phyloP scores from a whole-genome alignment of 2,329 filamentous ascomycete genomes.

The Seiridium unicorne region DNA sequence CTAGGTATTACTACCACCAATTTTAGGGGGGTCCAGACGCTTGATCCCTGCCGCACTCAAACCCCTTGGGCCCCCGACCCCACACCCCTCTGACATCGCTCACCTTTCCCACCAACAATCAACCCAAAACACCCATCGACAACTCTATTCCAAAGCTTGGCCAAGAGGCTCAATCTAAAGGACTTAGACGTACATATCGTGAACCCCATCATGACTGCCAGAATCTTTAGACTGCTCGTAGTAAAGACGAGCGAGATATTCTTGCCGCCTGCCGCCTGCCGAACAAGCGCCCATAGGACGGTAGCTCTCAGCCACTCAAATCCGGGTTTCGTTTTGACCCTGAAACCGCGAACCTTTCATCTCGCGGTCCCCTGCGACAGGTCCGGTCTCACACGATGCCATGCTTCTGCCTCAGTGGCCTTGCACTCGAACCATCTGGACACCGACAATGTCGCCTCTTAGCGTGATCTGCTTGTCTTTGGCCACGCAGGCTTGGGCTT shows the following conservation, averaged over 20 bases:
- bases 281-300: background rate
- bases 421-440: background rate
- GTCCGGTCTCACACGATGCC: constrained; percentile 5
- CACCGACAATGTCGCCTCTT: constrained; percentile 2
- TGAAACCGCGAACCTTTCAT: constrained; percentile 8
- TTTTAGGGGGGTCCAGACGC: background rate
- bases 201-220: background rate
- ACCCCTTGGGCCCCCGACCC: background rate
- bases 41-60: background rate
- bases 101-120: background rate
- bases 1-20: background rate
- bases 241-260: background rate
- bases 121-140: constrained; percentile 5
- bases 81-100: background rate
- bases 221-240: background rate
- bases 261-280: background rate
- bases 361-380: constrained; percentile 8
- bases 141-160: constrained; percentile 4
- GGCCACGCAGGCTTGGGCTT: background rate
- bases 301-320: constrained; percentile 1
- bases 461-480: background rate
- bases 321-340: background rate
- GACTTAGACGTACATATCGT: background rate
- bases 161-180: background rate
- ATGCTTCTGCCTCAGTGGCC: background rate